Conservation (phyloP, 1,284 basidiomycete species). For the Leccinum subrobustum region DNA sequence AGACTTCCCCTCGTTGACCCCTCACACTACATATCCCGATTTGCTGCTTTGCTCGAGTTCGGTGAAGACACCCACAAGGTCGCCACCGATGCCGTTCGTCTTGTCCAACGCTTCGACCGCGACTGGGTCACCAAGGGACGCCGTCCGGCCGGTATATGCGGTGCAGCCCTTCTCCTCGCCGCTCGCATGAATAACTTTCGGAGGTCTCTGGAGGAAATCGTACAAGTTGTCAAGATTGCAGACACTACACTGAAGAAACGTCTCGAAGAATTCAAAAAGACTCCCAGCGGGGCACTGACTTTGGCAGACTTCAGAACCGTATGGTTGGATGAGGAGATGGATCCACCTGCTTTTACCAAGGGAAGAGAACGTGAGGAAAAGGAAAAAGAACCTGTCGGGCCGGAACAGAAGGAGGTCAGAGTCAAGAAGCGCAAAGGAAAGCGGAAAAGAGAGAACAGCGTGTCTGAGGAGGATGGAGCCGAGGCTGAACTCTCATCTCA, state of each 20-base stretch:
- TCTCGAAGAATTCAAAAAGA: slow-evolving; percentile 93
- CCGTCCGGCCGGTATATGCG: slow-evolving; percentile 95
- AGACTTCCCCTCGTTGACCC: slow-evolving; percentile 91
- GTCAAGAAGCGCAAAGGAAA: slow-evolving; percentile 38
- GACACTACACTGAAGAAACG: slow-evolving; percentile 93
- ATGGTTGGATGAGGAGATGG: slow-evolving; percentile 89
- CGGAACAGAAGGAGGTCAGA: slow-evolving; percentile 31
- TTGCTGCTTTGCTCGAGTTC: slow-evolving; percentile 95
- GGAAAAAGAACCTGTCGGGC: slow-evolving; percentile 45
- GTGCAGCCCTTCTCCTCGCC: slow-evolving; percentile 91
- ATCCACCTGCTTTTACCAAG: slow-evolving; percentile 85
- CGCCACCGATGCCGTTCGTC: slow-evolving; percentile 90
- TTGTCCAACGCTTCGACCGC: slow-evolving; percentile 92
- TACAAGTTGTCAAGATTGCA: slow-evolving; percentile 98
- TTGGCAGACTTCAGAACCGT: slow-evolving; percentile 90
- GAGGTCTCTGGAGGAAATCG: slow-evolving; percentile 90
- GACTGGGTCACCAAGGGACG: slow-evolving; percentile 98
- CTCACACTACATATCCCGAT: slow-evolving; percentile 95
- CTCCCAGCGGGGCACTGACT: slow-evolving; percentile 83
- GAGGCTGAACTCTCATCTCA: slow-evolving; percentile 24
- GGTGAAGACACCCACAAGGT: slow-evolving; percentile 92
- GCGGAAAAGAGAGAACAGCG: slow-evolving; percentile 41
- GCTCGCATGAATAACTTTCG: slow-evolving; percentile 99
- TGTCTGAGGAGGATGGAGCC: slow-evolving; percentile 40
- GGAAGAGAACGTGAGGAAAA: slow-evolving; percentile 71